These are phyloP conservation scores for Balansia obtecta DNA, from an alignment of 2,329 filamentous ascomycete genomes.

Conservation along the genomic window DNA sequence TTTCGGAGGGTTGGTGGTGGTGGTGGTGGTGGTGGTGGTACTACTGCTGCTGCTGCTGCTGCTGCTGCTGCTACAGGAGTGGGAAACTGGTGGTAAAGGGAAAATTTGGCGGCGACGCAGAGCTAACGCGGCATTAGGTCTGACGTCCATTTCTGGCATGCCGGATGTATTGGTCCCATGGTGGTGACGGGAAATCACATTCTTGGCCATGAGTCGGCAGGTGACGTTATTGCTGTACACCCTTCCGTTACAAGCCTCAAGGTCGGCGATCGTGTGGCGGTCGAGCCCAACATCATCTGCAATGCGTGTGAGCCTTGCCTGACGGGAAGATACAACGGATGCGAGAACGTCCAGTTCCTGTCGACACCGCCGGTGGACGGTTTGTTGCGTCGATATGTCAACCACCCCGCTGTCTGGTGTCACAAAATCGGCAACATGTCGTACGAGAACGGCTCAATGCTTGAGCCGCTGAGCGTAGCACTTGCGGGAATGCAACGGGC, in stretches of 20 bases:
- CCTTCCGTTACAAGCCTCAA: constrained; percentile 67
- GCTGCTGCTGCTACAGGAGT: too few relatives aligned
- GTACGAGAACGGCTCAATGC: constrained; percentile 79
- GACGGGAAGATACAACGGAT: constrained; percentile 91
- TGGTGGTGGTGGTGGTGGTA: too few relatives aligned
- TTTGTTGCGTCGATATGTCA: constrained; percentile 82
- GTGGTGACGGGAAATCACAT: constrained; percentile 82
- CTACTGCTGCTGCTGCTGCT: too few relatives aligned
- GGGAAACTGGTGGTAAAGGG: too few relatives aligned
- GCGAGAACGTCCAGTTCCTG: constrained; percentile 72
- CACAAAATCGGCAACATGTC: constrained; percentile 91
- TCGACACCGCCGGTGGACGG: constrained; percentile 85
- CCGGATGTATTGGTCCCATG: constrained; percentile 92
- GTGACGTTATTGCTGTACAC: constrained; percentile 69
- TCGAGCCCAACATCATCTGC: constrained; percentile 93
- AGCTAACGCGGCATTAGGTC: constrained; percentile 41
- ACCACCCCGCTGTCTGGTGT: constrained; percentile 89
- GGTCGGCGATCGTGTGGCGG: constrained; percentile 79
- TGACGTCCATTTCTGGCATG: constrained; percentile 96
- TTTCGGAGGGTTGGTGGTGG: too few relatives aligned
- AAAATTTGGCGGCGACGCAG: too few relatives aligned
- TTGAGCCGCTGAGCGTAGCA: constrained; percentile 84
- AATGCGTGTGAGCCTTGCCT: constrained; percentile 81
- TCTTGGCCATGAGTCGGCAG: constrained; percentile 87
- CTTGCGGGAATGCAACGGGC: constrained; percentile 80